Conservation (phyloP, 768 basidiomycete species). For the Amanita exitialis region DNA sequence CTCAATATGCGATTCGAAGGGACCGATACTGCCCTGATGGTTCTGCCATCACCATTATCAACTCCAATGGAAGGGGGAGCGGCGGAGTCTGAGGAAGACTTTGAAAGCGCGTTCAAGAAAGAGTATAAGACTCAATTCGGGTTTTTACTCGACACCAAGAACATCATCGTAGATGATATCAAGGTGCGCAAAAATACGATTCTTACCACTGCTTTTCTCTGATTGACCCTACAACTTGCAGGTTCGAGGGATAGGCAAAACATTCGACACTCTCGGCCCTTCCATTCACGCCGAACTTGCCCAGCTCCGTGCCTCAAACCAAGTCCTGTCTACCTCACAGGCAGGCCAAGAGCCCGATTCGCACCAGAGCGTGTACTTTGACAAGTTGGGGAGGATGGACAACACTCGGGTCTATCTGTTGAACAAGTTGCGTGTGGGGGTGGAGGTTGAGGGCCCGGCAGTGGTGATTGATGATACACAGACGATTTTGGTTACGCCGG, state of each 20-base stretch:
- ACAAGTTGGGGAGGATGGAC: constrained; percentile 61
- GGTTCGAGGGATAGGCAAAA: constrained; percentile 88
- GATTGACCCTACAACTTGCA: constrained; percentile 15
- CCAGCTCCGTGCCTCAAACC: constrained; percentile 29
- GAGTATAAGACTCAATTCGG: constrained; percentile 86
- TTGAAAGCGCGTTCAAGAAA: constrained; percentile 68
- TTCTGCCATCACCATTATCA: constrained; percentile 33
- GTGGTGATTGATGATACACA: constrained; percentile 95
- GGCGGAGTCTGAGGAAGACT: constrained; percentile 39
- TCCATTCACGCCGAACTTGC: constrained; percentile 73
- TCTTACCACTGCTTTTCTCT: no score
- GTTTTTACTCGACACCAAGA: constrained; percentile 79
- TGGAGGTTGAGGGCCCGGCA: constrained; percentile 73
- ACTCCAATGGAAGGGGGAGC: constrained; percentile 35
- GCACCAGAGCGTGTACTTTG: constrained; percentile 70
- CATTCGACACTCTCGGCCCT: constrained; percentile 70
- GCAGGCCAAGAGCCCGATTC: constrained; percentile 31
- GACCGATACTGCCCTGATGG: constrained; percentile 89
- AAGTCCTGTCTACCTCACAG: constrained; percentile 19
- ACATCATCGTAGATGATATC: constrained; percentile 83
- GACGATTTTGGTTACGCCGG: constrained; percentile 83
- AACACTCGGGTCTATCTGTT: constrained; percentile 78
- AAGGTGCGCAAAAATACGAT: constrained; percentile 57
- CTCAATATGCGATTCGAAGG: constrained; percentile 92
- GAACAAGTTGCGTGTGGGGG: constrained; percentile 55